These are phyloP conservation scores for Beta corolliflora DNA, from an alignment of 179 eudicot genomes.

Conservation along the genomic window DNA sequence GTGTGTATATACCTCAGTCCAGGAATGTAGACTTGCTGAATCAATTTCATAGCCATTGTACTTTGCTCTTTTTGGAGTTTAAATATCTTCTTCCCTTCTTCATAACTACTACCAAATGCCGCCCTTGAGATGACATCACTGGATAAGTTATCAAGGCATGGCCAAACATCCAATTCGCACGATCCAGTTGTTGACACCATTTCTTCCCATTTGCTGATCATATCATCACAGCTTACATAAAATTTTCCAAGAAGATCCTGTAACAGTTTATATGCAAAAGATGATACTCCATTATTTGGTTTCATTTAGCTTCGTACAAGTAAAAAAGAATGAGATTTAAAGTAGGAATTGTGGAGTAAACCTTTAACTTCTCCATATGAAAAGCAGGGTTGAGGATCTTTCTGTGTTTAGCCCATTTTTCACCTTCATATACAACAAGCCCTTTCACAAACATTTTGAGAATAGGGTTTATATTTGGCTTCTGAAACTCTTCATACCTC, in stretches of 20 bases:
- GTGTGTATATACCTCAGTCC: constrained; percentile 29
- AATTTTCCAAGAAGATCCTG: constrained; percentile 31
- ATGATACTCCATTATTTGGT: no score
- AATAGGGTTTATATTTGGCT: constrained; percentile 35
- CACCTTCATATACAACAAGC: constrained; percentile 36
- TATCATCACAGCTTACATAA: constrained; percentile 32
- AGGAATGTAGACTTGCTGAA: constrained; percentile 33
- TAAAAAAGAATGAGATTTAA: not conserved
- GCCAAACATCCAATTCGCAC: constrained; percentile 39
- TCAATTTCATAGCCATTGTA: constrained; percentile 22
- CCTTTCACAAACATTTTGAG: constrained; percentile 37
- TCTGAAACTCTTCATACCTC: constrained; percentile 39
- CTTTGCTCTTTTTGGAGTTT: constrained; percentile 31
- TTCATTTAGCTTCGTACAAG: no score
- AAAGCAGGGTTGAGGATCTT: constrained; percentile 39
- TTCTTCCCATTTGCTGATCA: constrained; percentile 36
- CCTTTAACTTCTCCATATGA: constrained; percentile 12
- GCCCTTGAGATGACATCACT: constrained; percentile 40
- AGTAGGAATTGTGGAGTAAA: not conserved
- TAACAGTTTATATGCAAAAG: not conserved
- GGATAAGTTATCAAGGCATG: constrained; percentile 31
- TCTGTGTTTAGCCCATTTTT: constrained; percentile 39
- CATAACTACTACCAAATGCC: constrained; percentile 38
- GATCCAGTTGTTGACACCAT: constrained; percentile 13
- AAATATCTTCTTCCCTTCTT: constrained; percentile 36